Evolutionary conservation across 2,329 filamentous ascomycete genomes (phyloP).

Genomic region (Domatiomyces globalis): DNA sequence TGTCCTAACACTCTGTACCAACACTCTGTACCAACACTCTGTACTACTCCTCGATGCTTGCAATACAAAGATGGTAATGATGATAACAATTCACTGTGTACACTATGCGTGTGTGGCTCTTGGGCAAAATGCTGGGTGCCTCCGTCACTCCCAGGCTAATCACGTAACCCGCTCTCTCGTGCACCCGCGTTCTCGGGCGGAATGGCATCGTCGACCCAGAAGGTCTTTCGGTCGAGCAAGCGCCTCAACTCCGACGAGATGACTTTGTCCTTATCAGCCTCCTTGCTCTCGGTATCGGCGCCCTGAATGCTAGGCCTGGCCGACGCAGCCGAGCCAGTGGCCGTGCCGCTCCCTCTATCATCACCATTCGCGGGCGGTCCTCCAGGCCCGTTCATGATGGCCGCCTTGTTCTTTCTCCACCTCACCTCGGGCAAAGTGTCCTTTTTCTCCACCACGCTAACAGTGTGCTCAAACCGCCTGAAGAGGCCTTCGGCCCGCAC

Average conservation of each 20-base stretch:
- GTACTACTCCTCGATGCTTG: neutral
- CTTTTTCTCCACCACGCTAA: constrained; percentile 88
- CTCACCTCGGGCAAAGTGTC: constrained; percentile 53
- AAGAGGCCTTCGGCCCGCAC: constrained; percentile 82
- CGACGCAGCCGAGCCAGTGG: neutral
- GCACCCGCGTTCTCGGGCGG: neutral
- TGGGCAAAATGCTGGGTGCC: neutral
- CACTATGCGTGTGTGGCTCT: too few relatives aligned
- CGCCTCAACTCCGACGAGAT: constrained; percentile 50
- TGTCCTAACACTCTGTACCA: neutral
- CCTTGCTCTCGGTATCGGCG: constrained; percentile 13
- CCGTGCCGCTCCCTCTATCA: neutral
- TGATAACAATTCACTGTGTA: neutral
- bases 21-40: neutral
- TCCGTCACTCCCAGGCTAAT: neutral
- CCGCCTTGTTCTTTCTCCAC: constrained; percentile 1
- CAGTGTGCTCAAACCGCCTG: constrained; percentile 69
- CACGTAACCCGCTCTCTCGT: neutral
- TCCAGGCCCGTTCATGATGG: constrained; percentile 1
- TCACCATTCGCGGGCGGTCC: neutral
- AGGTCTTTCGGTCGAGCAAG: constrained; percentile 47
- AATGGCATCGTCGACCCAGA: constrained; percentile 30
- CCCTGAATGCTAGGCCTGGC: constrained; percentile 2
- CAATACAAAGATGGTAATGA: neutral
- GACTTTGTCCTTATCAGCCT: constrained; percentile 33